Evolutionary conservation across 257 asterid species (phyloP), one percentile per base, ranked within the genome.

Genomic region (Paraleonurus japonicus): DNA sequence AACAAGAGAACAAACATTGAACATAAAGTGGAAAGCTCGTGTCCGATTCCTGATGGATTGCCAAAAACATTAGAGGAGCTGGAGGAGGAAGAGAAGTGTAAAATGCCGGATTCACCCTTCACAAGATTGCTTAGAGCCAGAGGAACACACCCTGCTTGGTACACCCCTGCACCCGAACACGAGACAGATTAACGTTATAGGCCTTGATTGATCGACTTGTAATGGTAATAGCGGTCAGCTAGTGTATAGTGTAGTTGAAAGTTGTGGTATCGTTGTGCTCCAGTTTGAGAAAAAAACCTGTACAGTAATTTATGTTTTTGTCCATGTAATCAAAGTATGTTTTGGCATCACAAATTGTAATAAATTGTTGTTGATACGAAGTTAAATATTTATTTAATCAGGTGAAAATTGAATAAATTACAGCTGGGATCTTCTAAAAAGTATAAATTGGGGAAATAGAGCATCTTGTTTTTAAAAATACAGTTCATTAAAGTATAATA

Each of bases 31-130:
- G 17, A 16, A 5, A 76, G 43, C 10, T 72, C 39, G 1, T 84
- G 94, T 28, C 98, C 90, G 0, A 64, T 92, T 37, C 99, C 99
- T 0, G 97, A 95, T 78, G 97, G 99, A 65, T 70, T 95, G 81
- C 98, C 99, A 0, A 89, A 86, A 78, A 78, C 95, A 1, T 33
- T 30, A 20, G 87, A 88, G 66, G 97, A 95, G 84, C 83, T 95
- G 2, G 96, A 89, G 62, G 98, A 95, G 80, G 98, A 92, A 76
- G 98, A 92, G 88, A 81, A 72, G 7, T 74, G 69, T 35, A 80
- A 64, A 78, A 95, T 95, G 99, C 98, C 99, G 0, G 98, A 92
- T 77, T 95, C 98, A 3, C 80, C 87, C 3, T 89, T 80, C 81
- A 95, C 99, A n/a, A 83, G 85, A 67, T 63, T 95, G 83, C 98